Base-by-base conservation (phyloP, 192 early-diverging fungal genomes). In the Umbelopsis sp. region DNA sequence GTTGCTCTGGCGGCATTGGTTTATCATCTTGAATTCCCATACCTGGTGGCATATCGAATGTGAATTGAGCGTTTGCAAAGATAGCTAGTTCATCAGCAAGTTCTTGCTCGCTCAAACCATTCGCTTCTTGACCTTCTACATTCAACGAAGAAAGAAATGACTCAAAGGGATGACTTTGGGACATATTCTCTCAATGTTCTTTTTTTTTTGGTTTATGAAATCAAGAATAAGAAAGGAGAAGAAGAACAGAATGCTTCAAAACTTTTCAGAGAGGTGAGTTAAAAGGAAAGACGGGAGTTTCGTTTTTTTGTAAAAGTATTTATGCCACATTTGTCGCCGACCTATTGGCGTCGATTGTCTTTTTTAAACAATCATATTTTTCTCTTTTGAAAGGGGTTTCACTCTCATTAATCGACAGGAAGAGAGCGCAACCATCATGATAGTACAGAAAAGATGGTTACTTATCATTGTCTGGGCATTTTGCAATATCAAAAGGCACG, bases 61-160 rank as follows among this genome's bases (percentile, higher is more conserved):
- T 84, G 73, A 91, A 92, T 74, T 92, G 88, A 20, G 87, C 86
- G 65, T 88, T 88, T 55, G 89, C 78, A 82, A 86, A 92, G 30
- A 91, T 79, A 9, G 87, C 80, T 52, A 91, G 80, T 65, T 91
- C 89, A 21, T 87, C 82, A 50, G 85, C 80, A 46, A 89, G 81
- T 76, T 91, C 89, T 46, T 87, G 80, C 53, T 82, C 81, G 71
- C 86, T 85, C 22, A 87, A 76, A 41, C 64, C 46, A 45, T 68
- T 44, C 22, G 67, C 48, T 13, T 78, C 76, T 16, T 72, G 68
- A 4, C 33, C 49, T 35, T 73, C 64, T 22, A 78, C 22, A 53
- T 78, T 78, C 37, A 78, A 51, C 13, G 67, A 69, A 37, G 71
- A 70, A 66, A 78, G 73, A 44, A 73, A 73, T 21, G 76, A 78